Conservation (phyloP, 2,329 filamentous ascomycete species). For the Chaetomium sp. region DNA sequence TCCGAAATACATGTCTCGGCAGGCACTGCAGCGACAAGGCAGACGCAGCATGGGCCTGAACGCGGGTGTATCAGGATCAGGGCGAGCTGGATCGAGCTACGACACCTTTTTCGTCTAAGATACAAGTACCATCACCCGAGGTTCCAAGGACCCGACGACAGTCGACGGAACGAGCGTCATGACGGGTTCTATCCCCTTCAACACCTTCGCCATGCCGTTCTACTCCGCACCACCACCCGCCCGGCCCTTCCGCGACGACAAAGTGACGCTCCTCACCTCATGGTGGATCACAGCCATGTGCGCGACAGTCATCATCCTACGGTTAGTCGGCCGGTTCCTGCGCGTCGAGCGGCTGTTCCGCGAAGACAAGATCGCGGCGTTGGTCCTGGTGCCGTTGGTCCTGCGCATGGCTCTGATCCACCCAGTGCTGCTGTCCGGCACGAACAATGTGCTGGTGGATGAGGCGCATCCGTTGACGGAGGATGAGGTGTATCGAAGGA, state of each 20-base stretch:
- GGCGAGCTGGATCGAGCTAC: too few species aligned
- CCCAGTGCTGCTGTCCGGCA: conserved; percentile 75
- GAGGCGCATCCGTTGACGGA: conserved; percentile 34
- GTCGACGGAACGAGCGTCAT: too few species aligned
- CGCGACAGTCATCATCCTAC: conserved; percentile 71
- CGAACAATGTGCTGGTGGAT: conserved; percentile 72
- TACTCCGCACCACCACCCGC: conserved; percentile 48
- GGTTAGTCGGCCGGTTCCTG: conserved; percentile 75
- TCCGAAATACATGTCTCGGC: too few species aligned
- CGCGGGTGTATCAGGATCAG: too few species aligned
- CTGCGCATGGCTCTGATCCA: conserved; percentile 81
- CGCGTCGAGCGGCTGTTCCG: conserved; percentile 77
- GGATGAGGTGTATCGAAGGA: conserved; percentile 53
- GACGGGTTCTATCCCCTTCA: neutral
- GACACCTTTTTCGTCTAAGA: too few species aligned
- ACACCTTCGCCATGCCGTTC: conserved; percentile 42
- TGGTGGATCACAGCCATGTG: conserved; percentile 91
- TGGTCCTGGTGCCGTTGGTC: conserved; percentile 72
- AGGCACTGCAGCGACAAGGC: too few species aligned
- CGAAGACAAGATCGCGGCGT: conserved; percentile 81
- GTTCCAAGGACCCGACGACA: too few species aligned
- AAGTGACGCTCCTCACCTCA: conserved; percentile 82
- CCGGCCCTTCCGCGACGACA: conserved; percentile 51
- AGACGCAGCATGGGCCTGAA: too few species aligned
- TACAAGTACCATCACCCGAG: neutral